phyloP scores from a whole-genome alignment of 202 grass and related monocot species.

The Elaeis oleifera region DNA sequence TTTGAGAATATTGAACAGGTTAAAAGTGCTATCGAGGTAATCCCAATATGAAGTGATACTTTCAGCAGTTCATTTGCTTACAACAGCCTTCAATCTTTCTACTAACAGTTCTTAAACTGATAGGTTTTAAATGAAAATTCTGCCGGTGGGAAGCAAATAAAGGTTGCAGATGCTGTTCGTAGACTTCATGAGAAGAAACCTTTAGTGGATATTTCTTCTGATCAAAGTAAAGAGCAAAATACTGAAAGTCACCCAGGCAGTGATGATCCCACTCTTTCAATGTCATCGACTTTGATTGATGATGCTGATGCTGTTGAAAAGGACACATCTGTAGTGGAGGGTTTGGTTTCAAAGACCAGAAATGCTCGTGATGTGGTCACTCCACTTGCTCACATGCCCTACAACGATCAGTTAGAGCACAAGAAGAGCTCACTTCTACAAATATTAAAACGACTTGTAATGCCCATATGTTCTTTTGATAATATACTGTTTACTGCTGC shows the following conservation, averaged over 20 bases:
- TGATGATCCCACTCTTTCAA: constrained; percentile 7
- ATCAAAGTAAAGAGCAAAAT: constrained; percentile 22
- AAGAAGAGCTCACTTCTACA: constrained; percentile 68
- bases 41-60: not conserved
- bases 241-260: not conserved
- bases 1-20: constrained; percentile 62
- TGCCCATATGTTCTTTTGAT: constrained; percentile 9
- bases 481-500: not conserved
- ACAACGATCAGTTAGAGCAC: constrained; percentile 81
- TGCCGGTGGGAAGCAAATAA: constrained; percentile 71
- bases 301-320: constrained; percentile 32
- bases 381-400: constrained; percentile 76
- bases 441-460: constrained; percentile 81
- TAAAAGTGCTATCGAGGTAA: constrained; percentile 59
- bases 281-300: constrained; percentile 4
- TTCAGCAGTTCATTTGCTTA: not conserved
- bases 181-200: constrained; percentile 51
- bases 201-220: constrained; percentile 11
- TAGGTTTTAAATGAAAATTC: constrained; percentile 62
- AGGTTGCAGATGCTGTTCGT: constrained; percentile 73
- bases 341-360: constrained; percentile 35
- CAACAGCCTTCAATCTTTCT: not conserved
- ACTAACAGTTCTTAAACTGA: not conserved
- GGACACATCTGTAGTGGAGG: constrained; percentile 24
- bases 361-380: constrained; percentile 64